Evolutionary conservation across 2,329 filamentous ascomycete species (phyloP).

Genomic region (Aureobasidium sp.): DNA sequence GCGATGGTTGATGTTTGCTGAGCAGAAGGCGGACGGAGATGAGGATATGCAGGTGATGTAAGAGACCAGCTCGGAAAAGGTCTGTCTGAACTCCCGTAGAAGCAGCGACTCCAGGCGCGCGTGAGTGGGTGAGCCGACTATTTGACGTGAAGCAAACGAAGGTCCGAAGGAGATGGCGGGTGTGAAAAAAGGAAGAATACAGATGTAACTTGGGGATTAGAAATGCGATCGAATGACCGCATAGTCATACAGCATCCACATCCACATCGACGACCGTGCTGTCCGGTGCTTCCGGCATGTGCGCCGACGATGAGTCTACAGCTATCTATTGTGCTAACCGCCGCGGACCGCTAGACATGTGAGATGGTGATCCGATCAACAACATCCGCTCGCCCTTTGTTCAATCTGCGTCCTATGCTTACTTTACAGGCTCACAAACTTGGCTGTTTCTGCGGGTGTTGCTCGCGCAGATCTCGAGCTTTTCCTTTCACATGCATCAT

Average conservation of each 20-base stretch:
- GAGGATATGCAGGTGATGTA: not conserved
- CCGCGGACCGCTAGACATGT: not conserved
- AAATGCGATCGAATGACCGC: conserved; percentile 7
- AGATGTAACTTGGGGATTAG: not conserved
- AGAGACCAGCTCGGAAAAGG: conserved; percentile 11
- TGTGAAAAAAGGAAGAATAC: conserved; percentile 4
- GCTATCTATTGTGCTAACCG: not conserved
- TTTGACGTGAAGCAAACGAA: not conserved
- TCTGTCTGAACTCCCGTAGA: not conserved
- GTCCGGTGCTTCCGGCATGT: not conserved
- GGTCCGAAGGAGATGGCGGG: conserved; percentile 1
- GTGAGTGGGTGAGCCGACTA: not conserved
- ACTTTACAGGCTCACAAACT: not conserved
- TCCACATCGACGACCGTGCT: conserved; percentile 3
- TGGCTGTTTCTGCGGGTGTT: not conserved
- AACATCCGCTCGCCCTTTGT: not conserved
- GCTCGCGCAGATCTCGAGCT: not conserved
- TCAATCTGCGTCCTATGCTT: not conserved
- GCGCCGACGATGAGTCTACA: conserved; percentile 1
- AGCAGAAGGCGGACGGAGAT: not conserved
- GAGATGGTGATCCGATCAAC: not conserved
- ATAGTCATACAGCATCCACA: not conserved
- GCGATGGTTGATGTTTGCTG: not conserved
- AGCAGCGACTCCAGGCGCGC: conserved; percentile 16
- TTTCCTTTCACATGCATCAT: conserved; percentile 13